Evolutionary conservation across 495 filamentous ascomycete species (phyloP).

Genomic region (Penicillium goetzii): DNA sequence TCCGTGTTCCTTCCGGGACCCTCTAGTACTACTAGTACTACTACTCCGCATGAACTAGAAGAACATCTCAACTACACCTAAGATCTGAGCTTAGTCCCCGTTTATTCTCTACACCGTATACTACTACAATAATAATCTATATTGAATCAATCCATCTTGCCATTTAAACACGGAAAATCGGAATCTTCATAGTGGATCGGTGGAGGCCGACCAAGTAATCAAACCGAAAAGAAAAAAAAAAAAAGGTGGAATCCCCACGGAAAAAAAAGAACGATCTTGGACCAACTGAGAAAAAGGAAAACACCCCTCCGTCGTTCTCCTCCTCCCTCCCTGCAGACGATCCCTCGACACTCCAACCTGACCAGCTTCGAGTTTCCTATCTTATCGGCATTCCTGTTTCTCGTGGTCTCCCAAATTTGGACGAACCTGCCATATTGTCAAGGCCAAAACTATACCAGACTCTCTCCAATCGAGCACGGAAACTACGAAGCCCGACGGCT

Average conservation of each 20-base stretch:
- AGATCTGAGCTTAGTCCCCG: background rate
- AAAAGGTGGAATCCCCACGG: conserved; percentile 24
- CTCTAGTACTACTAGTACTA: too few species aligned
- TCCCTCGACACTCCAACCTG: background rate
- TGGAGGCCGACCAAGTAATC: conserved; percentile 29
- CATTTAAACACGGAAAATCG: conserved; percentile 3
- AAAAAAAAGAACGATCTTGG: conserved; percentile 32
- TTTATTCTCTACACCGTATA: background rate
- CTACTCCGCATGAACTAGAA: background rate
- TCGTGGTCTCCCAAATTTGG: too few species aligned
- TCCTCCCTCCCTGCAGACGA: conserved; percentile 6
- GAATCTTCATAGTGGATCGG: conserved; percentile 27
- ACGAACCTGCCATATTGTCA: background rate
- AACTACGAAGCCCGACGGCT: background rate
- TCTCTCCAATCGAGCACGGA: background rate
- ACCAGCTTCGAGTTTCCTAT: background rate
- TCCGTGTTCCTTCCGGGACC: background rate
- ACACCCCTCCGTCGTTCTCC: conserved; percentile 32
- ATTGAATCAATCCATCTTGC: background rate
- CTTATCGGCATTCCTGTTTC: conserved; percentile 5
- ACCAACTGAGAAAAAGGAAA: conserved; percentile 52
- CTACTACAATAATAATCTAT: too few species aligned
- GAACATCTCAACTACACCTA: background rate
- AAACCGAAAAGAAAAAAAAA: conserved; percentile 21
- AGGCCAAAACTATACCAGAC: background rate